Conservation (phyloP, 257 asterid species). For the Penstemon newberryi region DNA sequence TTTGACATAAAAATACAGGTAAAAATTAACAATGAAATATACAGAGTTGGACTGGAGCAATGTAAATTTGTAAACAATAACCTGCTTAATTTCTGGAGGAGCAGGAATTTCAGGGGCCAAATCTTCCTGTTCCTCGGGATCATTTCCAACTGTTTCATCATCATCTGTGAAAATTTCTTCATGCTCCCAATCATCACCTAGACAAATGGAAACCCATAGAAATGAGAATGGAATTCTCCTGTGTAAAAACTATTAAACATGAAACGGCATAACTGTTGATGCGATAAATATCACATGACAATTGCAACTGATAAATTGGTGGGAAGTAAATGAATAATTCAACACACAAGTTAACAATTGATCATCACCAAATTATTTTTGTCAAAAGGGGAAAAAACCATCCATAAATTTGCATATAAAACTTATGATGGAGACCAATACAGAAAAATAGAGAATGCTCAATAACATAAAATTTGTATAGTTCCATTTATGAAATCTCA, state of each 20-base stretch:
- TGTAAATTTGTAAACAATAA: slow-evolving; percentile 13
- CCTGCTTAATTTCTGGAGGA: slow-evolving; percentile 99
- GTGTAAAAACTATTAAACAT: background rate
- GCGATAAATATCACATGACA: too few species aligned
- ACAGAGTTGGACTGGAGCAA: background rate
- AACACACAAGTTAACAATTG: too few species aligned
- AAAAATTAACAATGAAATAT: slow-evolving; percentile 5
- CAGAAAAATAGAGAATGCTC: background rate
- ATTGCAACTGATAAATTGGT: too few species aligned
- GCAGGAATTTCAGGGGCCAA: slow-evolving; percentile 97
- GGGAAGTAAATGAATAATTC: too few species aligned
- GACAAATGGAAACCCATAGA: slow-evolving; percentile 13
- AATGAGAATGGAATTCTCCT: slow-evolving; percentile 10
- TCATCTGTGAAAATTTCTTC: slow-evolving; percentile 97
- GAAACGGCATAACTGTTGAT: background rate
- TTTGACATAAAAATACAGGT: background rate
- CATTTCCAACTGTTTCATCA: slow-evolving; percentile 81
- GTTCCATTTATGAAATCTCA: background rate
- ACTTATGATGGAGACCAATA: slow-evolving; percentile 4
- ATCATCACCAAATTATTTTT: too few species aligned
- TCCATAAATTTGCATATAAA: slow-evolving; percentile 1
- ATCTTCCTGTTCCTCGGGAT: slow-evolving; percentile 93
- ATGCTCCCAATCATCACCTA: slow-evolving; percentile 99
- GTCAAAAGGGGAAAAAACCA: background rate
- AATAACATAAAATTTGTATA: background rate